A percentile compares a stretch with the other conserved stretches of the same genome.
These are phyloP conservation scores for Schizophyllum amplum DNA, from an alignment of 1,284 basidiomycete species.

Conservation along the genomic window DNA sequence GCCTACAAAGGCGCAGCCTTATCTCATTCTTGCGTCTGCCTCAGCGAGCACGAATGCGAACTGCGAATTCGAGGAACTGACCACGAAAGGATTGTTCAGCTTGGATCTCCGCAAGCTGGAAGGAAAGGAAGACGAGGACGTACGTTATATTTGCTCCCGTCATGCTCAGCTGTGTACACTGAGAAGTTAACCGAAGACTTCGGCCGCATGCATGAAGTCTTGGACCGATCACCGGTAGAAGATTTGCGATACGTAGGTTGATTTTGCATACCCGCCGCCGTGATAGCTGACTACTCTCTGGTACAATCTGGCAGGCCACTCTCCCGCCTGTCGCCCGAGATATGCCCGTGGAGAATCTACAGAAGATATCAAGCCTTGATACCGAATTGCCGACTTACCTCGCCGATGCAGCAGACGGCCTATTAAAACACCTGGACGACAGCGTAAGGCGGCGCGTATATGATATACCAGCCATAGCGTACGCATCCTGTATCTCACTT, in stretches of 20 bases:
- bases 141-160: not conserved
- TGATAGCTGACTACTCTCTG: too few relatives aligned
- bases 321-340: slow-evolving; percentile 34
- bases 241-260: not conserved
- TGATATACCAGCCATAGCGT: slow-evolving; percentile 41
- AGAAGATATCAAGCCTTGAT: slow-evolving; percentile 28
- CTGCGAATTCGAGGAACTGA: slow-evolving; percentile 53
- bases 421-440: slow-evolving; percentile 44
- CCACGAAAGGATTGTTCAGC: slow-evolving; percentile 49
- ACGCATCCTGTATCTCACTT: slow-evolving; percentile 18
- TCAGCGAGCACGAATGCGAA: slow-evolving; percentile 39
- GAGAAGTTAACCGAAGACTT: not conserved
- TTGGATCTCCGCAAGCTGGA: slow-evolving; percentile 31
- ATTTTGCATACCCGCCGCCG: too few relatives aligned
- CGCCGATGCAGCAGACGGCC: slow-evolving; percentile 34
- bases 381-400: slow-evolving; percentile 36
- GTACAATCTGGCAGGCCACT: too few relatives aligned
- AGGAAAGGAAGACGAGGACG: not conserved
- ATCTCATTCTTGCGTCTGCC: slow-evolving; percentile 59
- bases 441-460: slow-evolving; percentile 57
- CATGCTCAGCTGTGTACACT: not conserved
- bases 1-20: slow-evolving; percentile 38
- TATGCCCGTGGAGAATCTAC: slow-evolving; percentile 37
- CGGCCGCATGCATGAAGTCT: not conserved
- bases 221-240: too few relatives aligned